Base-by-base conservation (phyloP, 768 basidiomycete species). In the Russula virescens region DNA sequence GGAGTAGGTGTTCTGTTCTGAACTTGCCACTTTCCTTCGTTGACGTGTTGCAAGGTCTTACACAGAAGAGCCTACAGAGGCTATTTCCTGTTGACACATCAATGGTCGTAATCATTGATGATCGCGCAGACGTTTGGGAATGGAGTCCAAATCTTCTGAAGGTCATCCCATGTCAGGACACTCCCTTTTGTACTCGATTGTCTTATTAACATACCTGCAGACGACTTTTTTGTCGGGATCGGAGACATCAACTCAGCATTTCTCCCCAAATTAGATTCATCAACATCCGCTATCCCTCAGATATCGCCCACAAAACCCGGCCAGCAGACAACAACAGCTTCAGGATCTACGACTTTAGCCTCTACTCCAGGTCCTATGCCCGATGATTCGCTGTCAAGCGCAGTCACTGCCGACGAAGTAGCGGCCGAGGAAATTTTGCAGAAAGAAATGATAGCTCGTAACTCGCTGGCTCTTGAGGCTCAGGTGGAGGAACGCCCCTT, bases 31-130 rank as follows among this genome's bases (percentile, higher is more conserved):
- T 19, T 21, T 46, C 26, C 25, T 52, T 31, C 14, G 13, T 42
- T 66, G 48, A 67, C 25, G 23, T 60, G 35, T 48, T 55, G 34
- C 51, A 50, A 38, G 28, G 34, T 23, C 47, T 58, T 67, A 95
- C 91, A 19, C 88, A 91, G 73, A 99, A 99, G 75, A 92, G 86
- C 71, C 75, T 99, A 25, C 87, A 93, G 71, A 81, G 97, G 31
- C 75, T 99, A 52, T 99, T 99, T 71, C 97, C 97, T 7, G 94
- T 91, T 60, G 96, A 98, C 74, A 94, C 91, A 43, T 94, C 92
- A 26, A 99, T 97, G 96, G 96, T 98, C 1, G 96, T 98, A 68
- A 91, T 99, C 68, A 98, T 99, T 62, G 97, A 99, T 74, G 97
- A 99, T 75, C 87, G 97, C 26, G 89, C 93, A 4, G 97, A 99